These are phyloP conservation scores for Silene noctiflora DNA, from an alignment of 179 eudicot species.

Conservation along the genomic window DNA sequence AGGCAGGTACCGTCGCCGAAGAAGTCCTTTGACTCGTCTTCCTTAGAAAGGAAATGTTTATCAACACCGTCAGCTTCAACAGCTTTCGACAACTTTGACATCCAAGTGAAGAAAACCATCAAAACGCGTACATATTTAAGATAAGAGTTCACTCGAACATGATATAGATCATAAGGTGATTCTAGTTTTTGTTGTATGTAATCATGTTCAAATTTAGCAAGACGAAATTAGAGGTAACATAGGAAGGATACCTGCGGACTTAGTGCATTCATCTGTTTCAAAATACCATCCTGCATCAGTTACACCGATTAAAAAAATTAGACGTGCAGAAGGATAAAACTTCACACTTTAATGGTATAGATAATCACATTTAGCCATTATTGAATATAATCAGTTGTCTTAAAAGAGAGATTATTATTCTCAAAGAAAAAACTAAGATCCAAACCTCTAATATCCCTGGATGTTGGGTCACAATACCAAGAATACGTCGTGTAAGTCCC, in stretches of 20 bases:
- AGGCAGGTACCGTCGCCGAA: constrained; percentile 43
- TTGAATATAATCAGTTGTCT: too few species aligned
- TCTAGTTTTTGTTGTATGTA: too few species aligned
- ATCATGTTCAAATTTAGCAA: neutral
- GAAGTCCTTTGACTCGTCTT: constrained; percentile 60
- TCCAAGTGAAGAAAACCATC: constrained; percentile 1
- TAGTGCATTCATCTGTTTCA: constrained; percentile 56
- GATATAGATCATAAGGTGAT: too few species aligned
- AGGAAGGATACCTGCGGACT: constrained; percentile 76
- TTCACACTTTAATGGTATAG: neutral
- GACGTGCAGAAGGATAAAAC: neutral
- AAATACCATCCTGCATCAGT: constrained; percentile 55
- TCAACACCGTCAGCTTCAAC: constrained; percentile 64
- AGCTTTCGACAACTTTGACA: constrained; percentile 69
- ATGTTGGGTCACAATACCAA: constrained; percentile 81
- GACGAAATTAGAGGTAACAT: neutral
- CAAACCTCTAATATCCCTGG: constrained; percentile 89
- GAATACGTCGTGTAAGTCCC: constrained; percentile 80
- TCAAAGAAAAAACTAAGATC: neutral
- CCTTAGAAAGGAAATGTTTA: constrained; percentile 57
- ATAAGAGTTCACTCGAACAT: too few species aligned
- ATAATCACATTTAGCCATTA: too few species aligned
- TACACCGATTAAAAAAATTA: constrained; percentile 12
- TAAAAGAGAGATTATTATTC: neutral
- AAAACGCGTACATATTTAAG: neutral